These are phyloP conservation scores for Aspergillus pseudoterreus DNA, from an alignment of 2,329 filamentous ascomycete species.

Conservation along the genomic window DNA sequence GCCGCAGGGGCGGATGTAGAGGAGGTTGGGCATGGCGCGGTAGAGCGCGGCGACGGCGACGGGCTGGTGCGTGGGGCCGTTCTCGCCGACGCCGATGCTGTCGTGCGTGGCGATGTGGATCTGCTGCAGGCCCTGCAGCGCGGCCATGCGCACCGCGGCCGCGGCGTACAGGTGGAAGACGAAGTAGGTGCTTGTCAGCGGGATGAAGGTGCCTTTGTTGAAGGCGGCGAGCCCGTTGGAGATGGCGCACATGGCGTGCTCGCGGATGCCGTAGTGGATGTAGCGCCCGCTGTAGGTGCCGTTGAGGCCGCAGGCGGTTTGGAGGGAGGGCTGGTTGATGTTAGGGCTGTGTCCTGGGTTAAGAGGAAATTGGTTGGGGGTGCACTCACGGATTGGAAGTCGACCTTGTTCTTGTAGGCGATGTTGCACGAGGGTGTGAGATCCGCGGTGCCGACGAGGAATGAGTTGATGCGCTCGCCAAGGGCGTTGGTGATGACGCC, in stretches of 20 bases:
- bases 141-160: conserved; percentile 9
- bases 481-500: conserved; percentile 3
- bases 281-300: conserved; percentile 9
- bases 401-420: conserved; percentile 9
- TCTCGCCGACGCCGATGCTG: conserved; percentile 11
- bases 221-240: conserved; percentile 15
- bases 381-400: conserved; percentile 8
- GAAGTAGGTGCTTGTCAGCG: conserved; percentile 10
- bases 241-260: conserved; percentile 12
- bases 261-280: conserved; percentile 11
- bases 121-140: conserved; percentile 7
- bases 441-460: conserved; percentile 7
- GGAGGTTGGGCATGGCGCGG: conserved; percentile 13
- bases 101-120: conserved; percentile 16
- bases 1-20: conserved; percentile 9
- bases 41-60: conserved; percentile 6
- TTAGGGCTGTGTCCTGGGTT: not conserved
- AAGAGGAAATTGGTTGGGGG: not conserved
- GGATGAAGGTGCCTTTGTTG: conserved; percentile 12
- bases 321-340: conserved; percentile 6
- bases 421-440: conserved; percentile 8
- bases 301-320: conserved; percentile 7
- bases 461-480: conserved; percentile 1
- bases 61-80: conserved; percentile 14
- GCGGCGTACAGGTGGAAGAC: conserved; percentile 12